These are phyloP conservation scores for Tarenaya hassleriana DNA, from an alignment of 345 rosid species.

Conservation along the genomic window DNA sequence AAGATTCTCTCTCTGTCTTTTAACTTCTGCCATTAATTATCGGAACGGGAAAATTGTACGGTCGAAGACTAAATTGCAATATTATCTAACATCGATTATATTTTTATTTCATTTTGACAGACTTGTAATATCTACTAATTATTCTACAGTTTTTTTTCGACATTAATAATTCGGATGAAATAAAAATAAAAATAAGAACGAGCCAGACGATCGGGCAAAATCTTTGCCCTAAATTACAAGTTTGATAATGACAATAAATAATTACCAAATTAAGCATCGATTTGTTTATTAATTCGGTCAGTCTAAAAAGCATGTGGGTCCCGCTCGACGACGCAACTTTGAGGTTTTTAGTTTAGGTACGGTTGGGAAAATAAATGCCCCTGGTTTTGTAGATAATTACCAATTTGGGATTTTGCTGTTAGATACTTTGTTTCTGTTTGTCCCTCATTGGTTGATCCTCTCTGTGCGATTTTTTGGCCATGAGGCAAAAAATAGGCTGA, in stretches of 20 bases:
- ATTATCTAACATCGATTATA: too few relatives aligned
- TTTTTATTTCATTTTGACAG: too few relatives aligned
- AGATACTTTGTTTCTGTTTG: background rate
- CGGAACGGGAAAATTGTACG: background rate
- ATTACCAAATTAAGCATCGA: constrained; percentile 21
- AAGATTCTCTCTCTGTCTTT: constrained; percentile 4
- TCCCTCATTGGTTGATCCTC: constrained; percentile 30
- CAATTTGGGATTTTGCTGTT: constrained; percentile 11
- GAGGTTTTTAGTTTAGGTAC: constrained; percentile 19
- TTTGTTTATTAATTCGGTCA: constrained; percentile 24
- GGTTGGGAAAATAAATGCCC: constrained; percentile 18
- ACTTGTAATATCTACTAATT: too few relatives aligned
- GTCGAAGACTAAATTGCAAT: background rate
- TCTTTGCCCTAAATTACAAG: constrained; percentile 22
- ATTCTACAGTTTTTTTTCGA: too few relatives aligned
- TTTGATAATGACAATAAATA: constrained; percentile 22
- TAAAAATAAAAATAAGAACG: background rate
- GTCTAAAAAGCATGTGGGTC: constrained; percentile 15
- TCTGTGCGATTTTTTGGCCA: background rate
- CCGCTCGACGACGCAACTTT: constrained; percentile 15
- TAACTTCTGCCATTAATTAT: background rate
- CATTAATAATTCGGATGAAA: too few relatives aligned
- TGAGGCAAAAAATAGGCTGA: too few relatives aligned
- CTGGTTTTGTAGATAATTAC: constrained; percentile 27
- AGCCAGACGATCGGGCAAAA: constrained; percentile 25